Percentiles rank a stretch among this genome's conserved stretches.
These are phyloP conservation scores for Candida khao-thaluensis DNA, from an alignment of 805 yeast genomes.

Conservation along the genomic window DNA sequence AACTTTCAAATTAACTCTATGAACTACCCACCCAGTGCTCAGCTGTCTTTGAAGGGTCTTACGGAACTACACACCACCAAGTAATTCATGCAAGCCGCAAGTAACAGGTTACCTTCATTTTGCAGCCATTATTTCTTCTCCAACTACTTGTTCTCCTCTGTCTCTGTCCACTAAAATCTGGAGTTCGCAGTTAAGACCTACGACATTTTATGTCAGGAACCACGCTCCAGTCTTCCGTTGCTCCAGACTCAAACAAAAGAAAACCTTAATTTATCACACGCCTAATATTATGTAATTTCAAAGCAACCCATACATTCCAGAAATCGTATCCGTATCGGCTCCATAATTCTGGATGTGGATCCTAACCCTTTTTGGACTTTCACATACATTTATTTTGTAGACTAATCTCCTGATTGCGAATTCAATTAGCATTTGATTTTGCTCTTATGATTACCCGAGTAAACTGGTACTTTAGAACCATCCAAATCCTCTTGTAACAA, in stretches of 20 bases:
- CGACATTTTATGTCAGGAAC: conserved; percentile 7
- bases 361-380: not conserved
- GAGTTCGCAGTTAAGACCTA: conserved; percentile 5
- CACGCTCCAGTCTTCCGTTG: conserved; percentile 1
- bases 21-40: no score
- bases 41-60: no score
- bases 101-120: no score
- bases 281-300: conserved; percentile 1
- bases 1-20: no score
- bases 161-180: not conserved
- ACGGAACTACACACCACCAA: no score
- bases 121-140: no score
- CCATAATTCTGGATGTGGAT: not conserved
- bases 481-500: not conserved
- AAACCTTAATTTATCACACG: conserved; percentile 6
- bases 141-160: not conserved
- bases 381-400: conserved; percentile 2
- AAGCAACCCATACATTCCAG: not conserved
- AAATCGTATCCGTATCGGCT: conserved; percentile 8
- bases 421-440: no score
- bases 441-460: no score
- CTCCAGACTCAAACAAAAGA: conserved; percentile 5
- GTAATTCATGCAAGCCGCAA: no score
- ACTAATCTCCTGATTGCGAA: not conserved
- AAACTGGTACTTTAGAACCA: no score